Conservation (phyloP, 208 protist genomes). For the Trichomonas tenax region DNA sequence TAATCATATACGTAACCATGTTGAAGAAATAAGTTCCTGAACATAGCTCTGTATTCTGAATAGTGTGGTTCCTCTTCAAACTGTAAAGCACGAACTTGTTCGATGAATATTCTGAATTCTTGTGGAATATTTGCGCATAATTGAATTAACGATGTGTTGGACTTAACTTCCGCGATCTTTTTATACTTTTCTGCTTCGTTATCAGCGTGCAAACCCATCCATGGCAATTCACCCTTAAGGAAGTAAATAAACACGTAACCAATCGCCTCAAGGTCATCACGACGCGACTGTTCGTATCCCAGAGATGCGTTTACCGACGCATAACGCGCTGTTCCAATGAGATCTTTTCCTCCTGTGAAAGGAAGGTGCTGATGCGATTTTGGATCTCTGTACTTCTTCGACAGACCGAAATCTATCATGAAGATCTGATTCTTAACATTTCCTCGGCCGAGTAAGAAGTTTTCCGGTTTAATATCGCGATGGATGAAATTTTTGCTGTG, state of each 20-base stretch:
- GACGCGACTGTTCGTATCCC: slow-evolving; percentile 71
- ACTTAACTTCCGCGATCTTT: neutral
- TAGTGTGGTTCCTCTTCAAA: neutral
- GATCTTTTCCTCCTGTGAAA: slow-evolving; percentile 91
- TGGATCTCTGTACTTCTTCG: slow-evolving; percentile 93
- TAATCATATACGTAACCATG: neutral
- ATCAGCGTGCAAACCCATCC: neutral
- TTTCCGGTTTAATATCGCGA: slow-evolving; percentile 86
- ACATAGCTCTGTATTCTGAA: neutral
- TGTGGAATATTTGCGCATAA: neutral
- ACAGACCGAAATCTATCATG: slow-evolving; percentile 58
- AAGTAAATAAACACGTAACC: neutral
- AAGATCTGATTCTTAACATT: slow-evolving; percentile 35
- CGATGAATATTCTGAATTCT: neutral
- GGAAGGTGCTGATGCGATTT: slow-evolving; percentile 92
- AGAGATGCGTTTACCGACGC: slow-evolving; percentile 97
- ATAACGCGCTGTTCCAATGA: slow-evolving; percentile 97
- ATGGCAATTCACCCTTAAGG: neutral
- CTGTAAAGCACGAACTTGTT: neutral
- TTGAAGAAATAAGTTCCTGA: neutral
- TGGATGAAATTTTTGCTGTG: slow-evolving; percentile 90
- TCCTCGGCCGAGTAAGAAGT: slow-evolving; percentile 85
- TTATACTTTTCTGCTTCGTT: neutral
- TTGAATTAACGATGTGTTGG: neutral
- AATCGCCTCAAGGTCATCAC: neutral